phyloP scores from a whole-genome alignment of 805 yeast species.

The Ogataea glucozyma region DNA sequence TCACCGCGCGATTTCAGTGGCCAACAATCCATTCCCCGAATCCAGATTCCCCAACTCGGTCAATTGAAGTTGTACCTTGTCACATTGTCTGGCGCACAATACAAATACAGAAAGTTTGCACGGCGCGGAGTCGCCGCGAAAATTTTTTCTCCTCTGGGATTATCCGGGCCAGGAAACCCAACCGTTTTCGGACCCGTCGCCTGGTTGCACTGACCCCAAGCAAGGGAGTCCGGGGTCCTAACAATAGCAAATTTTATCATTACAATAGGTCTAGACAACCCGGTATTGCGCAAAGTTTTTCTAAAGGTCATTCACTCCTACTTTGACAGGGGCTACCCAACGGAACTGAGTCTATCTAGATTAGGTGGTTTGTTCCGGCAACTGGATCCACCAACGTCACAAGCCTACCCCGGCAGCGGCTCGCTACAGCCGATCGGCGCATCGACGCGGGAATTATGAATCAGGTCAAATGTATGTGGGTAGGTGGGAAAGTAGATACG shows the following conservation, averaged over 20 bases:
- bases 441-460: neutral
- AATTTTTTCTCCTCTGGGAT: neutral
- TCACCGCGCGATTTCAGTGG: too few relatives aligned
- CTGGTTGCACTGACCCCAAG: neutral
- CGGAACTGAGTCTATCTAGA: neutral
- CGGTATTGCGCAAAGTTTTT: neutral
- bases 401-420: too few relatives aligned
- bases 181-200: slow-evolving; percentile 4
- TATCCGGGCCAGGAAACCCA: neutral
- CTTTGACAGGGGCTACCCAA: neutral
- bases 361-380: neutral
- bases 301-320: slow-evolving; percentile 6
- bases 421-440: neutral
- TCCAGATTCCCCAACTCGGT: too few relatives aligned
- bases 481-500: too few relatives aligned
- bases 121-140: slow-evolving; percentile 5
- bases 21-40: too few relatives aligned
- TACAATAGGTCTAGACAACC: neutral
- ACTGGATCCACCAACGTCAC: too few relatives aligned
- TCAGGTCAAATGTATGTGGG: too few relatives aligned
- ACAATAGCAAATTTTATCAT: neutral
- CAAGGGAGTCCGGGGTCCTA: slow-evolving; percentile 8
- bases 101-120: too few relatives aligned
- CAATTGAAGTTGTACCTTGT: too few relatives aligned
- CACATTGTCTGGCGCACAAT: too few relatives aligned